phyloP scores from a whole-genome alignment of 768 basidiomycete genomes.

The Panaeolus cyanescens region DNA sequence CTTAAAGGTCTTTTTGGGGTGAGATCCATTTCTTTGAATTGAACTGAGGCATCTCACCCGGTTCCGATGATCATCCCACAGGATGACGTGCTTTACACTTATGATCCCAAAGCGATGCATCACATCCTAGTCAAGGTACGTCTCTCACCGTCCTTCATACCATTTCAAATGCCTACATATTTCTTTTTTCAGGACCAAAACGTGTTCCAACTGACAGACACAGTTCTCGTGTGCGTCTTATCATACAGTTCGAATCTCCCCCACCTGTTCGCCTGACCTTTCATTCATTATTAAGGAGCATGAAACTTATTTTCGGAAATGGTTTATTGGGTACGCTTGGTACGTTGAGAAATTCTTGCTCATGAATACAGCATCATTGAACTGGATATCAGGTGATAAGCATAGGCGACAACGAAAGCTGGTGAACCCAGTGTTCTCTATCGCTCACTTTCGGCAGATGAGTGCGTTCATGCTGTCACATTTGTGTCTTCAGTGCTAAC shows the following conservation, averaged over 20 bases:
- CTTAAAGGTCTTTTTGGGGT: constrained; percentile 36
- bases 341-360: constrained; percentile 3
- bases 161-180: neutral
- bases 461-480: constrained; percentile 10
- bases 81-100: constrained; percentile 39
- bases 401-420: constrained; percentile 45
- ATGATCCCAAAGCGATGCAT: constrained; percentile 46
- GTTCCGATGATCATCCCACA: too few species aligned
- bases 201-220: constrained; percentile 27
- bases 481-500: neutral
- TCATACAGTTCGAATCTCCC: constrained; percentile 14
- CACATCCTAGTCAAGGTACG: constrained; percentile 43
- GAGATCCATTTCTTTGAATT: too few species aligned
- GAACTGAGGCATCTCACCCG: too few species aligned
- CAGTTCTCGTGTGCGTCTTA: constrained; percentile 25
- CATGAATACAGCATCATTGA: neutral
- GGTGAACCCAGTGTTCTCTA: constrained; percentile 46
- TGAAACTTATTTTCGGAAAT: constrained; percentile 19
- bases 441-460: constrained; percentile 38
- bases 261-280: neutral
- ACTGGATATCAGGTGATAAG: constrained; percentile 32
- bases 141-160: neutral
- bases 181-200: constrained; percentile 26
- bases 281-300: constrained; percentile 10
- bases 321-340: constrained; percentile 24